Evolutionary conservation across 176 grass and related monocot species (phyloP), one percentile per base, ranked within the genome.

Genomic region (Lolium perenne): DNA sequence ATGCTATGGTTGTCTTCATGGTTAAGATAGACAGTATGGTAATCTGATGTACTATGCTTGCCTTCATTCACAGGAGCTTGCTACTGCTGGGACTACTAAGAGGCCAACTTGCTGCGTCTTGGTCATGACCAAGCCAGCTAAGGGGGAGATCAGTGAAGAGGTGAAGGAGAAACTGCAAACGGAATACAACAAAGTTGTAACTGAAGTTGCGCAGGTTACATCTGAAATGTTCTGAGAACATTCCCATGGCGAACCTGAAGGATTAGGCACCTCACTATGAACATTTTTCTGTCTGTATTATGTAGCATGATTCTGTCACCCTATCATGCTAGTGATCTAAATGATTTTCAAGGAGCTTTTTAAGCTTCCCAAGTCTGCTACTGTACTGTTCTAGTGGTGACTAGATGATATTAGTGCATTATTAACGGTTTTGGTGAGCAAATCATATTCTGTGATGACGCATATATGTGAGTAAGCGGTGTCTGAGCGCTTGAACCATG

Each of bases 51-150:
- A 38, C 13, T 82, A 10, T 21, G 38, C 11, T 79, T 79, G 26
- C 4, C 23, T 22, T n/a, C 83, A 35, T 17, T 4, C 59, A n/a
- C 76, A 98, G 97, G 92, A 94, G 91, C 90, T 94, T 81, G 97
- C 94, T 0, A 90, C 85, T 32, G 97, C 94, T 0, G 97, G 97
- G 38, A 91, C 90, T 10, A 95, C 97, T 9, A 95, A 94, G 90
- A 94, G 92, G 66, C 97, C 97, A 18, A 95, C 97, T 17, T 95
- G 97, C 81, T 98, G 94, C 10, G 90, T 96, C 4, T 76, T 95
- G 81, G 88, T 98, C 53, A 50, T 81, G 54, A 98, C 93, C 69
- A 96, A 96, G 70, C 94, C 97, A 63, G 68, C 46, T 45, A 99
- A 99, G 80, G 97, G 97, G 8, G 94, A 99, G 85, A 71, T 99